These are phyloP conservation scores for Diaporthe destruens DNA, from an alignment of 2,329 filamentous ascomycete species.

Conservation along the genomic window DNA sequence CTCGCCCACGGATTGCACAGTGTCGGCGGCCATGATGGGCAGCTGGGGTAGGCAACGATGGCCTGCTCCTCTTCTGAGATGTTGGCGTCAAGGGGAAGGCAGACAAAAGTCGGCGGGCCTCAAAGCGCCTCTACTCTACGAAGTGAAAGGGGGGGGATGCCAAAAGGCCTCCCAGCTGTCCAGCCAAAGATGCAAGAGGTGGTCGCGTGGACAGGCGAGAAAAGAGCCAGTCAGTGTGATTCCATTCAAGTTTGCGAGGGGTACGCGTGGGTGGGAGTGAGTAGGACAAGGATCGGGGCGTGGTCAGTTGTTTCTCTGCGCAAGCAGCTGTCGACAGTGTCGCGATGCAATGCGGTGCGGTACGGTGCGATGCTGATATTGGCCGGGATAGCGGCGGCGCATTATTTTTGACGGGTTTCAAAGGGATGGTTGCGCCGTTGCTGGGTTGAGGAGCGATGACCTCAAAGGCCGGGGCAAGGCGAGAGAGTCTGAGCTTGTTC, in stretches of 20 bases:
- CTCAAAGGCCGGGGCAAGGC: not conserved
- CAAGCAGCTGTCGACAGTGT: constrained; percentile 23
- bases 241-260: constrained; percentile 1
- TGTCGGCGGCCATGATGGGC: constrained; percentile 64
- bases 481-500: constrained; percentile 14
- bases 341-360: constrained; percentile 20
- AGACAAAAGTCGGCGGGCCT: constrained; percentile 32
- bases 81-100: constrained; percentile 12
- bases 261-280: constrained; percentile 1
- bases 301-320: not conserved
- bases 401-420: constrained; percentile 29
- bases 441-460: not conserved
- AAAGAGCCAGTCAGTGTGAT: constrained; percentile 13
- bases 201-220: not conserved
- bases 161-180: constrained; percentile 1
- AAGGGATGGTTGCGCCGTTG: constrained; percentile 20
- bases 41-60: constrained; percentile 10
- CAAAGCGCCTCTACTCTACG: constrained; percentile 42
- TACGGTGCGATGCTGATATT: constrained; percentile 29
- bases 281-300: constrained; percentile 6
- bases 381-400: constrained; percentile 21
- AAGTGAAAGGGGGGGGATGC: not conserved
- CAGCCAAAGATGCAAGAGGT: constrained; percentile 11
- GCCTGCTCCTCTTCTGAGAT: not conserved
- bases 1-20: constrained; percentile 71